Evolutionary conservation across 768 basidiomycete species (phyloP), one percentile per base, ranked within the genome.

Genomic region (Termitomyces sp.): DNA sequence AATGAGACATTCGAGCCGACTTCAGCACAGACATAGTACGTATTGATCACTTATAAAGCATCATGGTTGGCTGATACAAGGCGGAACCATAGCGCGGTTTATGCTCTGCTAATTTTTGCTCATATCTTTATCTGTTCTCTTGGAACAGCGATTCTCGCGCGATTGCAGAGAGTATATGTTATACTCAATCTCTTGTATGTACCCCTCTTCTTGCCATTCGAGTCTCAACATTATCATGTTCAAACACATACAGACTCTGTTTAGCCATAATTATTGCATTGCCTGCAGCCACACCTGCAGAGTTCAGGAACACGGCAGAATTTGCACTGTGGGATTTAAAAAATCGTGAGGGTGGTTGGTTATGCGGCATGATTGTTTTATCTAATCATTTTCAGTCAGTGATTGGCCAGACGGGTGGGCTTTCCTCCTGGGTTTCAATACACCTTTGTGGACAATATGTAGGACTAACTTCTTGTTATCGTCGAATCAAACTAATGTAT

Each of bases 151-250:
- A 53, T 85, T 26, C 74, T 93, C 10, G 90, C 90, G 0, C 76
- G 88, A 24, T 63, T 92, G 12, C 90, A 92, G 68, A 84, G 78
- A 13, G 67, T 88, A 4, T 92, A 88, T 63, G 80, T 90, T 16
- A 62, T 80, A 24, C 74, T 92, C 53, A 92, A 92, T 65, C 70
- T 90, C 33, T 55, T 84, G 86, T 87, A 68, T 56, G 86, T 73
- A 18, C 10, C 4, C 6, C 6, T 28, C n/a, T 10, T 35, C n/a
- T n/a, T 9, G 30, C 3, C 13, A 16, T 45, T 36, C 28, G 18
- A 35, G 8, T 40, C 30, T 49, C 4, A n/a, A 40, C 18, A n/a
- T 18, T 4, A 3, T 20, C 7, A 42, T 42, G 0, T 42, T 42
- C n/a, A 16, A 53, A 30, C 3, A n/a, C 16, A 58, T 35, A 20